These are phyloP conservation scores for Discostella pseudostelligera DNA, from an alignment of 108 stramenopile species.

Conservation along the genomic window DNA sequence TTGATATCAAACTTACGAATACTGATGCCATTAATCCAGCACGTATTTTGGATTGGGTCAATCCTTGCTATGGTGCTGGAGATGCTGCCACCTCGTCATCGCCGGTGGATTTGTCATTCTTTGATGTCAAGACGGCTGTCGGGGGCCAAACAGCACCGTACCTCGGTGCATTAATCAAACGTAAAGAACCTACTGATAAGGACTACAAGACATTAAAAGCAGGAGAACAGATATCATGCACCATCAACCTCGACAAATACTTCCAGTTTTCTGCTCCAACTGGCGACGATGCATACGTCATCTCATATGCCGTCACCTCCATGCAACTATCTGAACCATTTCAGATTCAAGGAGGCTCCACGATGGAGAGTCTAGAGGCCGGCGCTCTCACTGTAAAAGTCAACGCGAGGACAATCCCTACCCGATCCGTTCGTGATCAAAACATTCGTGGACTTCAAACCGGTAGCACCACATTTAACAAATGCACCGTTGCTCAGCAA, in stretches of 20 bases:
- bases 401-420: not conserved
- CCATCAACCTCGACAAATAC: constrained; percentile 2
- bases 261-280: not conserved
- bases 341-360: not conserved
- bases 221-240: not conserved
- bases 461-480: not conserved
- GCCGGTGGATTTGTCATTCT: not conserved
- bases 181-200: not conserved
- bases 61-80: not conserved
- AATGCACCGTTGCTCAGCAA: not conserved
- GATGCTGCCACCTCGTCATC: not conserved
- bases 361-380: constrained; percentile 1
- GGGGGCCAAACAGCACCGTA: not conserved
- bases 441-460: not conserved
- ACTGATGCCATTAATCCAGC: not conserved
- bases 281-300: not conserved
- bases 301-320: not conserved
- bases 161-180: not conserved
- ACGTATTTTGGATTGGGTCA: not conserved
- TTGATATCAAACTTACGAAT: not conserved
- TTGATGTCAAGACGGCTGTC: not conserved
- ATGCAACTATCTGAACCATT: not conserved
- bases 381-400: not conserved
- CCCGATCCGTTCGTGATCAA: not conserved
- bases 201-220: not conserved